These are phyloP conservation scores for Persicaria tinctoria DNA, from an alignment of 148 eudicot species.

Conservation along the genomic window DNA sequence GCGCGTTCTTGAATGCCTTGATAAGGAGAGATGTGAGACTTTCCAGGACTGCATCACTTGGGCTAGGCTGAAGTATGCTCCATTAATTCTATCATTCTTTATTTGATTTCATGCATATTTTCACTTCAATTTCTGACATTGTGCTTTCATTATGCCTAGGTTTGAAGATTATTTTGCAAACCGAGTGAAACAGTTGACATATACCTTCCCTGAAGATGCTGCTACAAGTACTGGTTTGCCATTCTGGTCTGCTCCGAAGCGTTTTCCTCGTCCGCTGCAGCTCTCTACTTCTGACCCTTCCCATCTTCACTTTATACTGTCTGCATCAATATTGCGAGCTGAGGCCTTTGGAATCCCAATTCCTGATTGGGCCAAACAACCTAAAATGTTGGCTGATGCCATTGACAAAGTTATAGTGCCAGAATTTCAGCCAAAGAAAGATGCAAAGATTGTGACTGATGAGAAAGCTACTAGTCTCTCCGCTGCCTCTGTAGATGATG, in stretches of 20 bases:
- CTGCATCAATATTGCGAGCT: constrained; percentile 72
- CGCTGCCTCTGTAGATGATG: constrained; percentile 70
- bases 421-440: constrained; percentile 70
- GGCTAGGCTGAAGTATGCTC: constrained; percentile 71
- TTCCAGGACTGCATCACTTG: constrained; percentile 79
- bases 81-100: constrained; percentile 3
- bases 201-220: constrained; percentile 90
- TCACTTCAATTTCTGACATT: constrained; percentile 1
- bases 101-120: background rate
- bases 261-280: constrained; percentile 71
- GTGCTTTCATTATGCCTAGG: constrained; percentile 28
- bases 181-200: constrained; percentile 81
- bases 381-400: constrained; percentile 63
- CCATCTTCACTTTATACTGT: constrained; percentile 61
- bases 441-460: constrained; percentile 73
- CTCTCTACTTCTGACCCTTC: constrained; percentile 60
- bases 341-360: constrained; percentile 79
- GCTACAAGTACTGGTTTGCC: constrained; percentile 82
- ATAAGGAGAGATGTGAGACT: constrained; percentile 61
- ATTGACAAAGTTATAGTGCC: constrained; percentile 62
- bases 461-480: constrained; percentile 73
- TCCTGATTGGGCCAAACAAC: constrained; percentile 72
- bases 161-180: constrained; percentile 82
- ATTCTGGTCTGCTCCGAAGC: constrained; percentile 96
- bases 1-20: constrained; percentile 34